A percentile compares a stretch with the other conserved stretches of the same genome.
phyloP scores from a whole-genome alignment of 192 early-diverging fungal genomes.

The Backusella australiensis region DNA sequence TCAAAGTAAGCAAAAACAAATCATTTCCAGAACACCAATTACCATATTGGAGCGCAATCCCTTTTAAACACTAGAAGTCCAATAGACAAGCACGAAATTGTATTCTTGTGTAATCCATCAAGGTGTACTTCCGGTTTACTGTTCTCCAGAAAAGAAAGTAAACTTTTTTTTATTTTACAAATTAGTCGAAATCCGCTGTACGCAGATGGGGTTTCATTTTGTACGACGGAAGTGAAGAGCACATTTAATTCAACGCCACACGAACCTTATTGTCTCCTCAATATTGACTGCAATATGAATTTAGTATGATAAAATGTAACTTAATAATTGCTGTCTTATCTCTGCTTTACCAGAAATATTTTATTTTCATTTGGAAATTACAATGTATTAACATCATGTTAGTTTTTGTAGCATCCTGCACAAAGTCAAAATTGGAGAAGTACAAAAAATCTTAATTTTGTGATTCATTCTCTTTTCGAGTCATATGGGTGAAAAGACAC shows the following conservation, averaged over 20 bases:
- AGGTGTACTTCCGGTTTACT: background rate
- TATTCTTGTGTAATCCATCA: background rate
- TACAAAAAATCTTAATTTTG: background rate
- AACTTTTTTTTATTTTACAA: background rate
- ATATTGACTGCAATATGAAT: background rate
- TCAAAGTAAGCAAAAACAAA: background rate
- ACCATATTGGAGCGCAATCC: background rate
- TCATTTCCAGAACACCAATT: background rate
- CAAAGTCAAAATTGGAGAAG: background rate
- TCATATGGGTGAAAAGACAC: background rate
- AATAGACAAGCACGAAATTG: background rate
- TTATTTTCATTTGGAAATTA: background rate
- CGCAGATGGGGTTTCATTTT: background rate
- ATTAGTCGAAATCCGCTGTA: background rate
- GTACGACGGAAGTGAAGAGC: background rate
- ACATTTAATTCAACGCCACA: conserved; percentile 6
- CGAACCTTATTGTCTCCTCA: background rate
- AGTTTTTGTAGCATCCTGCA: background rate
- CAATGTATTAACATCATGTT: background rate
- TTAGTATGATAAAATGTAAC: background rate
- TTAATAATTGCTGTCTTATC: background rate
- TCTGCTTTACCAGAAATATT: no score
- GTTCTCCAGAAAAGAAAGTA: background rate
- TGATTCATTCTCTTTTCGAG: background rate
- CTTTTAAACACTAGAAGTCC: background rate